Base-by-base conservation (phyloP, 2,329 filamentous ascomycete genomes). In the Macroventuria anomochaeta region DNA sequence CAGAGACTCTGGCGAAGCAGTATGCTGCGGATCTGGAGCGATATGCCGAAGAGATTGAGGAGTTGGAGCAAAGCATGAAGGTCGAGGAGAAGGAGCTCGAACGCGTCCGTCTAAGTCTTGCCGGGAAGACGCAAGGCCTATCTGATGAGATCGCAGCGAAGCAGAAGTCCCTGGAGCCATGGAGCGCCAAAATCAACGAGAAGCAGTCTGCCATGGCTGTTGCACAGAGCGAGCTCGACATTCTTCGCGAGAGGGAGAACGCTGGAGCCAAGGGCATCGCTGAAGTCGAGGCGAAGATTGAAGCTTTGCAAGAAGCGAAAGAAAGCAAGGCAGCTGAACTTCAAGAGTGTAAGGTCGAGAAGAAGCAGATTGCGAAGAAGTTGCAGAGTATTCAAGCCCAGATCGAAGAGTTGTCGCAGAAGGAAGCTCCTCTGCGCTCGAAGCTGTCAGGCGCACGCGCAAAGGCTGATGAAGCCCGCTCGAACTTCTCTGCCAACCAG, bases 161-260 rank as follows among this genome's bases (percentile, higher is more conserved):
- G 77, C 95, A 99, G 70, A 97, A 96, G 76, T 88, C 91, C 1
- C 81, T 99, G 10, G 93, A 97, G 76, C 95, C 95, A 0, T 99
- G 95, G 95, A 93, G 89, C 64, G 92, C 92, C 62, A 97, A 95
- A 77, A 93, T 99, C 78, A 97, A 95, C 74, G 89, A 96, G 71
- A 97, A 96, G 74, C 89, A 95, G 69, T 97, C 93, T 0, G 87
- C 90, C 3, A 96, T 97, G 62, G 93, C 93, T 3, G 93, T 99
- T 10, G 92, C 95, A 1, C 90, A 96, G 72, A 96, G 92, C 74
- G 93, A 99, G 74, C 85, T 97, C 63, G 88, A 92, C 55, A 97
- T 99, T 52, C 82, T 99, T 7, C 85, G 86, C 33, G 95, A 99
- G 71, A 91, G 92, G 71, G 90, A 91, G 44, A 96, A 92, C 68